Base-by-base conservation (phyloP, 768 basidiomycete genomes). In the Dacryopinax spathularia region DNA sequence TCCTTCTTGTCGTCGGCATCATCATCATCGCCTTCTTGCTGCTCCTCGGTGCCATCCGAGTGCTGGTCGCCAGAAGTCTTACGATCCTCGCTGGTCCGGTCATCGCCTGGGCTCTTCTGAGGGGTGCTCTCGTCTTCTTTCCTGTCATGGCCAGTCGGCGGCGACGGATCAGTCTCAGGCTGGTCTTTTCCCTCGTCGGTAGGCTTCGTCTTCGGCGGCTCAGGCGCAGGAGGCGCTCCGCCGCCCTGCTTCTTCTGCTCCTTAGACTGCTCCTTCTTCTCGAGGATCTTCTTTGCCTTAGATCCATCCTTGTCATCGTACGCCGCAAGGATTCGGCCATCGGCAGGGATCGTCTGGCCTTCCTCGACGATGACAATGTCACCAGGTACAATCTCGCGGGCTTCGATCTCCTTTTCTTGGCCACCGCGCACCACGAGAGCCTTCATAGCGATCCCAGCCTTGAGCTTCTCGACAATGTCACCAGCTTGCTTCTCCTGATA, bases 401-500 rank as follows among this genome's bases (percentile, higher is more conserved):
- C 78, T 44, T 76, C 77, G 33, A 80, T 77, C 60, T 77, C 75
- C 39, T 67, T 66, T 64, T 80, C 79, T 31, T 73, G 56, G 4
- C 79, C 79, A 61, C 73, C 72, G 16, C 79, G 74, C 16, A 80
- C 69, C 18, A 77, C 73, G 2, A 63, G 68, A 6, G 77, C 73
- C 65, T 74, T 75, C 66, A 79, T 48, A 0, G 79, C 77, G 62
- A 80, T 80, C 37, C 77, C 79, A 13, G 78, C 78, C 69, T 79
- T 79, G 60, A 80, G 77, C 63, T 80, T 71, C 6, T 75, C 77
- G 60, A 80, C 79, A 60, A 80, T 79, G 65, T 79, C 78, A 27
- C 77, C 79, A 6, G 79, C 79, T 69, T 78, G 77, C 69, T 79
- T 79, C 67, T 79, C 78, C 67, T 79, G 78, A 61, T 77, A 79